Conservation (phyloP, 139 green algal genomes). For the Chlorella sp. region DNA sequence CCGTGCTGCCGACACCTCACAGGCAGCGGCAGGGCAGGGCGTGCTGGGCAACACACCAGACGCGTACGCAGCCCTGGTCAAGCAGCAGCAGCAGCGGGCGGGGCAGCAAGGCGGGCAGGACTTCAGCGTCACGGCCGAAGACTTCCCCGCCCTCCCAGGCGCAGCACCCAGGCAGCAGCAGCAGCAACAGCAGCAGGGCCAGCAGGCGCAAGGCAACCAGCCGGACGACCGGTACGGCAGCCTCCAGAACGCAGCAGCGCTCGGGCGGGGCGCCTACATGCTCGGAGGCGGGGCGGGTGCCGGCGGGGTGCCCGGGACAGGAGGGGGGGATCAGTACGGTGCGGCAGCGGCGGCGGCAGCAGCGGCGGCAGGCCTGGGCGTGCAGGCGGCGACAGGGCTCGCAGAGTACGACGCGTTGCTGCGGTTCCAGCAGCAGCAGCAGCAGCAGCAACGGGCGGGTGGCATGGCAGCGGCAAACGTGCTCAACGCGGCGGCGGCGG, state of each 20-base stretch:
- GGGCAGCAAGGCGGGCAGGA: neutral
- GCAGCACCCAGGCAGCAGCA: neutral
- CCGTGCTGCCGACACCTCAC: no score
- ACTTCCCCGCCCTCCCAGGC: neutral
- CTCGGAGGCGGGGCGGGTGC: no score
- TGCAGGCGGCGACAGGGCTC: conserved; percentile 3
- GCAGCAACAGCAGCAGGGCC: neutral
- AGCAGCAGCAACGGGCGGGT: conserved; percentile 10
- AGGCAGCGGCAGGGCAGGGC: neutral
- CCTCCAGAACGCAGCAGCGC: neutral
- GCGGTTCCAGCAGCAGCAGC: conserved; percentile 23
- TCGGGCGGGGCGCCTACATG: neutral
- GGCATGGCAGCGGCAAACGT: conserved; percentile 5
- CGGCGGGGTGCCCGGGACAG: no score
- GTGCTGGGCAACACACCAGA: neutral
- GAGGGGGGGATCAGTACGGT: conserved; percentile 1
- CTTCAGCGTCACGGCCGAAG: neutral
- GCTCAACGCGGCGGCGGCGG: neutral
- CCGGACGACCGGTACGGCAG: neutral
- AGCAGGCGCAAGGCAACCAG: neutral
- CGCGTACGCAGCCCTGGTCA: neutral
- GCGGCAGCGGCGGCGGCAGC: conserved; percentile 4
- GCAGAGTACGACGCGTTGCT: conserved; percentile 13
- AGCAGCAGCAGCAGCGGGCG: neutral
- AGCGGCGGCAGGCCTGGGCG: conserved; percentile 4